Conservation (phyloP, 1,284 basidiomycete species). For the Schizophyllum amplum region DNA sequence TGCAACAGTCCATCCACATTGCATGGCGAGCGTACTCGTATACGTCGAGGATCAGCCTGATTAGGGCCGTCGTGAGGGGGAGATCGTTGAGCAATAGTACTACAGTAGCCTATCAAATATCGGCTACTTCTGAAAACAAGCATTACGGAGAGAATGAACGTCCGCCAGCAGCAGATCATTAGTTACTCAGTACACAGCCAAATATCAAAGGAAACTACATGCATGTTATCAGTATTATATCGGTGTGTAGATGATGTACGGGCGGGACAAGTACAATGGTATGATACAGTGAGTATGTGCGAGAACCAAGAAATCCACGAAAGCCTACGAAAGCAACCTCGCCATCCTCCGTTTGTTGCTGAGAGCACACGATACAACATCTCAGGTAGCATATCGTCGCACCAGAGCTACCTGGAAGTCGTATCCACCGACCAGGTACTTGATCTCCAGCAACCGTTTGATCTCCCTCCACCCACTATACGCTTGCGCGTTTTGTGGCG, state of each 20-base stretch:
- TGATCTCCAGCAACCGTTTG: conserved; percentile 68
- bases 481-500: conserved; percentile 23
- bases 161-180: too few relatives aligned
- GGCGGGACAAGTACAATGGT: not conserved
- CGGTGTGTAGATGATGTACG: not conserved
- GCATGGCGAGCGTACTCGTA: too few relatives aligned
- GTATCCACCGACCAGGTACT: conserved; percentile 72
- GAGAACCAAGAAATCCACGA: not conserved
- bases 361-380: not conserved
- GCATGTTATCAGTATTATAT: not conserved
- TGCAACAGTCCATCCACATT: too few relatives aligned
- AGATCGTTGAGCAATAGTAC: too few relatives aligned
- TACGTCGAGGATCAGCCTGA: too few relatives aligned
- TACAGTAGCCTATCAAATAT: too few relatives aligned
- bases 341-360: not conserved
- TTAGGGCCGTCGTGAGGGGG: too few relatives aligned
- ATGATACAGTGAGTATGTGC: not conserved
- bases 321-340: not conserved
- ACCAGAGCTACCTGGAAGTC: conserved; percentile 78
- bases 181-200: not conserved
- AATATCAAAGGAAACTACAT: not conserved
- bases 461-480: conserved; percentile 76
- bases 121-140: too few relatives aligned
- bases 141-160: not conserved
- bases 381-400: conserved; percentile 37